Base-by-base conservation (phyloP, 2,329 filamentous ascomycete species). In the Sphaerulina vaccinii region DNA sequence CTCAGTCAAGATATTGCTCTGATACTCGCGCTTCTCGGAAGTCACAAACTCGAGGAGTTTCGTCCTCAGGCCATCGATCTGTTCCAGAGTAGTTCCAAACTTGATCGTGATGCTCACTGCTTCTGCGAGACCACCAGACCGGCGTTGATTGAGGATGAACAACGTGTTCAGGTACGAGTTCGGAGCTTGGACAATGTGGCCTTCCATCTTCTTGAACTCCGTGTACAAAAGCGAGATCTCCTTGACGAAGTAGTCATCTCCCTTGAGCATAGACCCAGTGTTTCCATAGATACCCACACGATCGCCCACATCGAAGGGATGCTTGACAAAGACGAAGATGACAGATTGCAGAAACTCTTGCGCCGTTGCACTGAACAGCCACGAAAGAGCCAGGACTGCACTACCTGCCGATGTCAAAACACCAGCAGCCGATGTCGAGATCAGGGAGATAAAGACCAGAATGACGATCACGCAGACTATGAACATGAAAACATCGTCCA, bases 151-250 rank as follows among this genome's bases (percentile, higher is more conserved):
- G 38, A 96, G 84, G 57, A 97, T 95, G 72, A 96, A 96, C 0
- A 97, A 79, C 0, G 58, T 62, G 71, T 96, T 97, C 49, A 97
- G 80, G 32, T 96, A 84, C 52, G 87, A 95, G 79, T 97, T 97
- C 9, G 92, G 92, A 0, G 92, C 92, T 70, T 96, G 92, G 0
- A 97, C 92, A 19, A 96, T 86, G 63, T 96, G 91, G 1, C 92
- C 92, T 70, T 96, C 87, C 88, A 96, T 92, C 77, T 96, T 96
- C 79, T 96, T 96, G 76, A 96, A 96, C 66, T 96, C 92, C 11
- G 92, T 97, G 69, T 93, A 97, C 13, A 96, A 79, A 1, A 97
- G 79, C 1, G 90, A 87, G 49, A 97, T 95, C 66, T 96, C 89
- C 49, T 95, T 95, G 48, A 97, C 91, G 60, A 95, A 96, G 71